These are phyloP conservation scores for Globisporangium paddicum DNA, from an alignment of 352 stramenopile genomes.

Conservation along the genomic window DNA sequence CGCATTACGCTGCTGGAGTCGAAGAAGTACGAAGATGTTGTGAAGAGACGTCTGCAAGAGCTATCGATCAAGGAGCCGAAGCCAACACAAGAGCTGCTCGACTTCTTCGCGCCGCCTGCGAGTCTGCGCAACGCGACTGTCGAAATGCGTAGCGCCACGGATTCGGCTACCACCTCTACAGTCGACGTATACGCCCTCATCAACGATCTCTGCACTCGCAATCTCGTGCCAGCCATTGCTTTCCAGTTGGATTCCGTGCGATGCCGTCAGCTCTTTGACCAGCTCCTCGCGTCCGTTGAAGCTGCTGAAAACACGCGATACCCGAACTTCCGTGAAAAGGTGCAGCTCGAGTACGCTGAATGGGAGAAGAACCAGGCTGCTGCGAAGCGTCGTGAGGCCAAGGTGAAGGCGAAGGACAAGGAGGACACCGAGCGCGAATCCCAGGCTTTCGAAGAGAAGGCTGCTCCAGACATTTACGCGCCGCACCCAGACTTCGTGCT, in stretches of 20 bases:
- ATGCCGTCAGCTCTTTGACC: conserved; percentile 83
- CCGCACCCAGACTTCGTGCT: conserved; percentile 98
- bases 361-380: conserved; percentile 86
- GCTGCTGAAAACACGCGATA: conserved; percentile 68
- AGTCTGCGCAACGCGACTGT: conserved; percentile 61
- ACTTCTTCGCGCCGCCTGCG: conserved; percentile 69
- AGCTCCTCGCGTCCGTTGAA: conserved; percentile 71
- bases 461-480: conserved; percentile 91
- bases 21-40: conserved; percentile 96
- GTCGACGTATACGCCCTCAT: conserved; percentile 71
- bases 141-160: conserved; percentile 40
- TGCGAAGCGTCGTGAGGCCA: conserved; percentile 92
- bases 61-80: conserved; percentile 89
- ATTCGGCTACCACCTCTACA: conserved; percentile 47
- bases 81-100: conserved; percentile 76
- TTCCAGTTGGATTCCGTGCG: conserved; percentile 88
- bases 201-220: conserved; percentile 54
- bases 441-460: conserved; percentile 80
- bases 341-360: conserved; percentile 89
- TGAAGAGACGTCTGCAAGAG: conserved; percentile 91
- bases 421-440: conserved; percentile 78
- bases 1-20: conserved; percentile 97
- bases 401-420: conserved; percentile 92
- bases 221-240: conserved; percentile 75
- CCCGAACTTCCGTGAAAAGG: conserved; percentile 91